phyloP scores from a whole-genome alignment of 257 asterid genomes.

The Fraxinus pennsylvanica region DNA sequence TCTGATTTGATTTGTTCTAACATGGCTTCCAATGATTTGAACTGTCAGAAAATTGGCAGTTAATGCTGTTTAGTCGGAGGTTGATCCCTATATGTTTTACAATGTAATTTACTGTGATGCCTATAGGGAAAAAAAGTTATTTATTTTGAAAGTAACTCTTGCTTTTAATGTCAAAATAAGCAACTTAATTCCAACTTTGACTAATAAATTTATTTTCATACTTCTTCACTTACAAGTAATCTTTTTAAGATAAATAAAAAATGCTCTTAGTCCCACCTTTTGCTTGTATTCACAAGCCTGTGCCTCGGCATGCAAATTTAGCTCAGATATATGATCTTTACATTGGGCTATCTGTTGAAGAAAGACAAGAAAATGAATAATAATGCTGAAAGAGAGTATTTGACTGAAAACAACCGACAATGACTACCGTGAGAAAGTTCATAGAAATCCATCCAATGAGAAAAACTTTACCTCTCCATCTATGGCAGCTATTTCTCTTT shows the following conservation, averaged over 20 bases:
- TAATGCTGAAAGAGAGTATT: neutral
- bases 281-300: slow-evolving; percentile 94
- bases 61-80: slow-evolving; percentile 15
- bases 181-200: neutral
- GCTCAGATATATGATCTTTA: slow-evolving; percentile 81
- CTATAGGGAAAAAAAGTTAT: neutral
- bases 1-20: slow-evolving; percentile 80
- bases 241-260: neutral
- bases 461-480: slow-evolving; percentile 65
- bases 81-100: neutral
- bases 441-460: neutral
- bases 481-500: slow-evolving; percentile 74
- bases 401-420: neutral
- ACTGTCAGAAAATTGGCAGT: slow-evolving; percentile 48
- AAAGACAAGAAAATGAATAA: neutral
- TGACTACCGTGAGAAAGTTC: neutral
- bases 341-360: slow-evolving; percentile 70
- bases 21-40: slow-evolving; percentile 88
- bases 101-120: neutral
- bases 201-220: neutral
- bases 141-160: neutral
- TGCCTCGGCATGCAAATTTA: slow-evolving; percentile 91
- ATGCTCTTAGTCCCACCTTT: slow-evolving; percentile 52
- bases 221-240: neutral
- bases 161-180: neutral